Base-by-base conservation (phyloP, 257 asterid species). In the Nicotiana benthamiana region DNA sequence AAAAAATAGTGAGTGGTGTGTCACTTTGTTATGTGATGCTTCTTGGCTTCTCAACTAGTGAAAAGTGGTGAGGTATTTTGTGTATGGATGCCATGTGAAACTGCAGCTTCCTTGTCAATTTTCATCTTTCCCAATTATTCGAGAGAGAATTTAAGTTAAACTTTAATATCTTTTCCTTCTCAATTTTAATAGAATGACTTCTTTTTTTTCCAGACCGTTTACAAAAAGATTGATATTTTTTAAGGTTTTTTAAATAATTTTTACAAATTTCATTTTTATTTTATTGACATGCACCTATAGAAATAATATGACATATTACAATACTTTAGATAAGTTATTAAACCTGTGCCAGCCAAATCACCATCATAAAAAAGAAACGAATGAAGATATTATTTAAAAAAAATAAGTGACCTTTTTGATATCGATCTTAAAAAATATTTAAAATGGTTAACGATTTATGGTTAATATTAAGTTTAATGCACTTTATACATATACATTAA, bases 81-180 rank as follows among this genome's bases (percentile, higher is more conserved):
- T 82, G 76, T 84, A 83, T 87, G 89, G 87, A 86, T 72, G 81
- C 87, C 94, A 90, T 89, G 97, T 92, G 94, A 87, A 80, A 40
- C 67, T 17, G 79, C 88, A 75, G 56, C 89, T 85, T 79, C 87
- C 85, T 70, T 16, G 28, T 13, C 52, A 9, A 60, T 60, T 18
- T 79, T 80, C 56, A 27, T 28, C 78, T 46, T 53, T 43, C 9
- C 24, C 79, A 18, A 83, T 81, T 81, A 87, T 87, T 84, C 61
- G 90, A 85, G 81, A 85, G 89, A 85, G 75, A 80, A 36, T 36
- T 27, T 2, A 43, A 27, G 75, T 15, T 72, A 72, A 52, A 68
- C 52, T 15, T 51, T 51, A 10, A 18, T 56, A 56, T 18, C 1
- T 56, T 56, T 56, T 54, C 24, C 9, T 3, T 51, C 56, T 13